Percentiles rank a stretch among this genome's conserved stretches.
Conservation (phyloP, 2,329 filamentous ascomycete species). For the Colletotrichum liaoningense region DNA sequence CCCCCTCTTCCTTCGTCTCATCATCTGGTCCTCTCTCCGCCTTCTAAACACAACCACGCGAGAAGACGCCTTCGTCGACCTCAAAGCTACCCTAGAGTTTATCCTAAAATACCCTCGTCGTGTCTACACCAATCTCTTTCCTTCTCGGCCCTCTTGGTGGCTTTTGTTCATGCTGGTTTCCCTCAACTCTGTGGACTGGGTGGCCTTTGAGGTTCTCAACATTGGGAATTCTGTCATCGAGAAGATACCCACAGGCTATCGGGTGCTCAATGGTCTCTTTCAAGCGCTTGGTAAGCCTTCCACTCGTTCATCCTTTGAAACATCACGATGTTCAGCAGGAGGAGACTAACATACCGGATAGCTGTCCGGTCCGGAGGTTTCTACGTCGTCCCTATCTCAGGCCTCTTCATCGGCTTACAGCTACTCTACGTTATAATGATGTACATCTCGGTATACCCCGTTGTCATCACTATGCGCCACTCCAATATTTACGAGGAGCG, state of each 20-base stretch:
- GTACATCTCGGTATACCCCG: constrained; percentile 74
- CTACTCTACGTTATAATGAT: constrained; percentile 73
- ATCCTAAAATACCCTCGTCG: constrained; percentile 67
- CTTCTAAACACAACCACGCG: constrained; percentile 52
- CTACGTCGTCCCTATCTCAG: constrained; percentile 71
- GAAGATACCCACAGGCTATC: constrained; percentile 60
- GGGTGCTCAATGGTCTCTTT: constrained; percentile 74
- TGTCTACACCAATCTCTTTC: constrained; percentile 75
- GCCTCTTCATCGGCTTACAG: constrained; percentile 67
- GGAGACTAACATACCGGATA: constrained; percentile 36
- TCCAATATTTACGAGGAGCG: constrained; percentile 80
- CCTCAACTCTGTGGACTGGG: constrained; percentile 75
- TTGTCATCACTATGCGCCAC: constrained; percentile 73
- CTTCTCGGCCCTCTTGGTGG: constrained; percentile 73
- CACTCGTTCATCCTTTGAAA: neutral
- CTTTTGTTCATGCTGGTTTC: constrained; percentile 69
- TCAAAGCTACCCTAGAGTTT: constrained; percentile 63
- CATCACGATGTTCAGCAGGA: neutral
- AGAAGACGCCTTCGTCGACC: constrained; percentile 48
- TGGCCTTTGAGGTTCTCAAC: constrained; percentile 73
- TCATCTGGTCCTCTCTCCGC: constrained; percentile 64
- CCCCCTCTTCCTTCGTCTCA: constrained; percentile 71
- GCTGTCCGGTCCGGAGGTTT: constrained; percentile 75
- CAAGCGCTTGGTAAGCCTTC: constrained; percentile 63
- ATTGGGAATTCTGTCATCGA: constrained; percentile 69